phyloP scores from a whole-genome alignment of 73 alveolate species.

The Tetrahymena borealis region DNA sequence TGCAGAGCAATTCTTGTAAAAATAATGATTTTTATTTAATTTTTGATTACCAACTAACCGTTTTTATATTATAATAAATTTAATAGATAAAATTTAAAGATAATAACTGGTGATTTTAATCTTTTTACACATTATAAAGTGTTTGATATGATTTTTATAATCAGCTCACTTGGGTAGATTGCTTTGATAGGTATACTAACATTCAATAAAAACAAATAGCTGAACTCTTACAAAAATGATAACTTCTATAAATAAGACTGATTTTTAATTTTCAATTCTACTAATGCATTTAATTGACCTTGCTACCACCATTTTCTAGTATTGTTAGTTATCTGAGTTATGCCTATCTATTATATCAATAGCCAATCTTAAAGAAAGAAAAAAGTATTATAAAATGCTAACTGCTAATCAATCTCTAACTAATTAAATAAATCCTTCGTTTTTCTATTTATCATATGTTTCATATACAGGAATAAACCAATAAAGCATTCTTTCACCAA shows the following conservation, averaged over 20 bases:
- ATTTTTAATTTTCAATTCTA: too few species aligned
- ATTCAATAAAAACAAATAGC: not conserved
- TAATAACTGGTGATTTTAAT: constrained; percentile 15
- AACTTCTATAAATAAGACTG: not conserved
- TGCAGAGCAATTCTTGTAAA: constrained; percentile 23
- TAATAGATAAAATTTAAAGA: not conserved
- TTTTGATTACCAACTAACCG: not conserved
- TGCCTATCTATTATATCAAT: too few species aligned
- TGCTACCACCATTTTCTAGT: too few species aligned
- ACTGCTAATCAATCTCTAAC: not conserved
- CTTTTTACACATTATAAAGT: constrained; percentile 30
- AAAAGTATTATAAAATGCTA: too few species aligned
- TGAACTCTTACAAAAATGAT: not conserved
- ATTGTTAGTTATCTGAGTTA: too few species aligned
- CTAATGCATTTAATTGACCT: too few species aligned
- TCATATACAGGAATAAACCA: not conserved
- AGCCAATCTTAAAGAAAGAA: too few species aligned
- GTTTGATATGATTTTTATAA: constrained; percentile 8
- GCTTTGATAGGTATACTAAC: not conserved
- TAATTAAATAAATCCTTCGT: not conserved
- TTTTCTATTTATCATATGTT: not conserved
- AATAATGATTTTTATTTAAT: not conserved
- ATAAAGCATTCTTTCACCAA: not conserved
- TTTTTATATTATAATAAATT: not conserved
- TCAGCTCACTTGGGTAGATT: not conserved